These are phyloP conservation scores for Emmonsia crescens DNA, from an alignment of 2,329 filamentous ascomycete species.

Conservation along the genomic window DNA sequence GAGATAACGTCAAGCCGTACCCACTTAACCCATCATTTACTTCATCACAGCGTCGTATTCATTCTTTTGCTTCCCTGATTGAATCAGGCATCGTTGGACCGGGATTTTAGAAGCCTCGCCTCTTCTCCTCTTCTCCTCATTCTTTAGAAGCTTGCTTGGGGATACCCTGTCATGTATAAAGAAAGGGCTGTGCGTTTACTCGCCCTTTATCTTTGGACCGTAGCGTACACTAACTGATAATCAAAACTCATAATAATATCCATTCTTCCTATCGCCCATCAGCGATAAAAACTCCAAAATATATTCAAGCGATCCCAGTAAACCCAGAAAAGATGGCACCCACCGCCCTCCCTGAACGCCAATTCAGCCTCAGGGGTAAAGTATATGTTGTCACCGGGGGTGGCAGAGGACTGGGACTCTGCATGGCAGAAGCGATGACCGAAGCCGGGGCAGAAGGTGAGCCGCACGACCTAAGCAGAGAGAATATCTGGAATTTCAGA, in stretches of 20 bases:
- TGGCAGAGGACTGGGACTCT: constrained; percentile 32
- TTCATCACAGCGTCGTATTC: neutral
- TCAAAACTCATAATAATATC: neutral
- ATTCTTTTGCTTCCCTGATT: neutral
- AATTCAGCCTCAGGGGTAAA: constrained; percentile 32
- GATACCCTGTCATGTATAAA: neutral
- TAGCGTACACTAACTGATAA: neutral
- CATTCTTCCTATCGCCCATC: neutral
- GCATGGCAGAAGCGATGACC: constrained; percentile 35
- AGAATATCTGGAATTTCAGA: neutral
- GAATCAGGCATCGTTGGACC: neutral
- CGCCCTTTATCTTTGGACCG: neutral
- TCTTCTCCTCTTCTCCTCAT: neutral
- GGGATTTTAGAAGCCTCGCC: neutral
- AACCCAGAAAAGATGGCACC: neutral
- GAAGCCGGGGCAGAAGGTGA: constrained; percentile 38
- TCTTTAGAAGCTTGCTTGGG: neutral
- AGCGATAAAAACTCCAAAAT: neutral
- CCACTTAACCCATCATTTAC: neutral
- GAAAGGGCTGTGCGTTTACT: neutral
- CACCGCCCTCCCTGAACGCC: constrained; percentile 11
- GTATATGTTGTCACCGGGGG: constrained; percentile 34
- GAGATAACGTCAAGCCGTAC: neutral
- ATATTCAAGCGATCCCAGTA: neutral
- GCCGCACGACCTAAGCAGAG: neutral